These are phyloP conservation scores for Sechiopsis laciniata DNA, from an alignment of 306 rosid genomes.

Conservation along the genomic window DNA sequence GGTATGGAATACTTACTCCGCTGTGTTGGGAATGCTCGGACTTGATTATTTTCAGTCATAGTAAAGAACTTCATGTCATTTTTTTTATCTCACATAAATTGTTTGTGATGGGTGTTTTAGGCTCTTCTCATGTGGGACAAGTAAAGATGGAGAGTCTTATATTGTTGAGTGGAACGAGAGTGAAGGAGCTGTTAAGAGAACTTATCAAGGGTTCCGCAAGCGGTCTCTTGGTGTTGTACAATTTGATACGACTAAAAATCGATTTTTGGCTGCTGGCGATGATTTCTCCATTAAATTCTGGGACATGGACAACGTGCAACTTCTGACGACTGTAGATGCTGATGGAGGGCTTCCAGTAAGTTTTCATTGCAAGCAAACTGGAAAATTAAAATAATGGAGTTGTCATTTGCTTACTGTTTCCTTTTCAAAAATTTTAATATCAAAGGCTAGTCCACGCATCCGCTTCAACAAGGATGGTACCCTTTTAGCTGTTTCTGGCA, in stretches of 20 bases:
- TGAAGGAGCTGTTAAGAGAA: slow-evolving; percentile 87
- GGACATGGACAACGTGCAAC: slow-evolving; percentile 92
- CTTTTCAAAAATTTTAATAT: slow-evolving; percentile 25
- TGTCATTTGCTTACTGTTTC: slow-evolving; percentile 26
- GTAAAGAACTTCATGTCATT: background rate
- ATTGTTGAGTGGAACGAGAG: slow-evolving; percentile 98
- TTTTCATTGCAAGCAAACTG: slow-evolving; percentile 26
- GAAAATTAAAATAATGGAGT: slow-evolving; percentile 1
- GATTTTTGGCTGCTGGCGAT: slow-evolving; percentile 91
- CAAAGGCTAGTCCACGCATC: slow-evolving; percentile 87
- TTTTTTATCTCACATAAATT: slow-evolving; percentile 10
- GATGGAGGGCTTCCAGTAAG: slow-evolving; percentile 96
- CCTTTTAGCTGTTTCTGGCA: slow-evolving; percentile 85
- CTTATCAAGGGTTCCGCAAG: slow-evolving; percentile 90
- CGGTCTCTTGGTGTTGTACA: slow-evolving; percentile 84
- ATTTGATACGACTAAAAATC: slow-evolving; percentile 82
- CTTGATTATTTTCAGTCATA: slow-evolving; percentile 9
- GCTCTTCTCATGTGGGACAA: slow-evolving; percentile 96
- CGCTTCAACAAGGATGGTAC: slow-evolving; percentile 96
- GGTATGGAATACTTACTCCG: slow-evolving; percentile 40
- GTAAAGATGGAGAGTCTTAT: slow-evolving; percentile 84
- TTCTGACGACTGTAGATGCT: slow-evolving; percentile 73
- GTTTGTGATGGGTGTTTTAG: slow-evolving; percentile 35
- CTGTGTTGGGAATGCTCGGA: slow-evolving; percentile 3
- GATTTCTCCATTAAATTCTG: slow-evolving; percentile 92